Evolutionary conservation across 352 stramenopile genomes (phyloP).

Genomic region (Plasmopara viticola): DNA sequence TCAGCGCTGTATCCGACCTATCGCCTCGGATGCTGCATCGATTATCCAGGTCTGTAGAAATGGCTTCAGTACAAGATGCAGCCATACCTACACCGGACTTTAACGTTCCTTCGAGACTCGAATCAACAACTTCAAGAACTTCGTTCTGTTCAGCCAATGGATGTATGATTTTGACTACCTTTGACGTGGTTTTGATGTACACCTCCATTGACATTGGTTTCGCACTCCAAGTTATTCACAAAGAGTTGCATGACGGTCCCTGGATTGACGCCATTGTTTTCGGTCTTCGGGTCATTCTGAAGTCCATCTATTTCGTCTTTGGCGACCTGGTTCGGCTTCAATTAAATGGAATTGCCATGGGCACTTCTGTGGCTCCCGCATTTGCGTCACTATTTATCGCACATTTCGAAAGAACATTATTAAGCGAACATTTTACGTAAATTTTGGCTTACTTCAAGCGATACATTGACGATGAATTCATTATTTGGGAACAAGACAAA

Average conservation of each 20-base stretch:
- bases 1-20: background rate
- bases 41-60: background rate
- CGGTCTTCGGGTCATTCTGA: background rate
- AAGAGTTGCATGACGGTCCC: background rate
- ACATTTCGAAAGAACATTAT: background rate
- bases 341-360: background rate
- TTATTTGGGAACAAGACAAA: background rate
- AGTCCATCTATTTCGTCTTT: background rate
- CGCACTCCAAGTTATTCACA: background rate
- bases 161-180: background rate
- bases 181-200: background rate
- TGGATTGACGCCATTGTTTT: background rate
- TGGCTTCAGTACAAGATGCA: background rate
- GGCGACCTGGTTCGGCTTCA: background rate
- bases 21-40: background rate
- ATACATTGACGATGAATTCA: too few species aligned
- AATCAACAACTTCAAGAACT: background rate
- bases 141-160: background rate
- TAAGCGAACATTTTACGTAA: too few species aligned
- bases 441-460: too few species aligned
- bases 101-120: background rate
- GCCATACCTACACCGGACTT: background rate
- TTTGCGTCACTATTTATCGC: background rate
- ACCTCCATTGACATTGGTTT: background rate
- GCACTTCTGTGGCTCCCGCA: background rate